Percentiles rank a stretch among this genome's conserved stretches.
Conservation (phyloP, 2,329 filamentous ascomycete genomes). For the Fusarium sp. region DNA sequence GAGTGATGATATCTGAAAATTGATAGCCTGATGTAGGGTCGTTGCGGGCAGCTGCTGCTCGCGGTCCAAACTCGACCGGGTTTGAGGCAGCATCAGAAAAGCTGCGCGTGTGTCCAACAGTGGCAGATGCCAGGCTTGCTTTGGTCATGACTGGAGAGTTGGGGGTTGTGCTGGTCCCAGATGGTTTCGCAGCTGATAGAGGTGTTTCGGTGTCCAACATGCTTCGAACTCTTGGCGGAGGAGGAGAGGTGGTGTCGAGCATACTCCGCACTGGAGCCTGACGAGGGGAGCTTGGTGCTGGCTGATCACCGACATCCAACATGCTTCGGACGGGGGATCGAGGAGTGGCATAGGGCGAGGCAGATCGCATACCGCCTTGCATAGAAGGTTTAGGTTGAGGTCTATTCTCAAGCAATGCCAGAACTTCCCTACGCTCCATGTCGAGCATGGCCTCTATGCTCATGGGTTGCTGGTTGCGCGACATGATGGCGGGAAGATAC, state of each 20-base stretch:
- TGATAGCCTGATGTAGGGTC: conserved; percentile 69
- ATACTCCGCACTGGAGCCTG: conserved; percentile 72
- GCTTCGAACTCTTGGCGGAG: conserved; percentile 59
- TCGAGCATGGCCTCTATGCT: conserved; percentile 82
- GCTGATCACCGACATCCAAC: conserved; percentile 44
- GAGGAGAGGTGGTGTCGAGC: conserved; percentile 54
- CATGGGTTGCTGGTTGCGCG: conserved; percentile 64
- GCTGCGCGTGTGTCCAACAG: conserved; percentile 57
- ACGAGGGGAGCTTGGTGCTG: conserved; percentile 52
- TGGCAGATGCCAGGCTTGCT: conserved; percentile 39
- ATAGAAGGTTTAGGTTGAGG: conserved; percentile 42
- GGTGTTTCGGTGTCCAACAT: conserved; percentile 65
- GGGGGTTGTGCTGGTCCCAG: conserved; percentile 52
- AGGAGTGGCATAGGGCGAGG: conserved; percentile 68
- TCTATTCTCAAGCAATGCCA: conserved; percentile 74
- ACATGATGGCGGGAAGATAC: conserved; percentile 48
- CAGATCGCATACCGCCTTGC: conserved; percentile 58
- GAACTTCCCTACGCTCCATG: conserved; percentile 80
- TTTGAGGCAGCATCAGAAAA: conserved; percentile 66
- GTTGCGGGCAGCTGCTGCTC: conserved; percentile 44
- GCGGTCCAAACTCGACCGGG: conserved; percentile 60
- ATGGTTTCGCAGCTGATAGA: conserved; percentile 36
- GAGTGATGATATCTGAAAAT: conserved; percentile 70
- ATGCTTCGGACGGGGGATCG: conserved; percentile 74
- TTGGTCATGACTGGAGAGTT: conserved; percentile 49